Conservation (phyloP, 345 rosid genomes). For the Kernera saxatilis region DNA sequence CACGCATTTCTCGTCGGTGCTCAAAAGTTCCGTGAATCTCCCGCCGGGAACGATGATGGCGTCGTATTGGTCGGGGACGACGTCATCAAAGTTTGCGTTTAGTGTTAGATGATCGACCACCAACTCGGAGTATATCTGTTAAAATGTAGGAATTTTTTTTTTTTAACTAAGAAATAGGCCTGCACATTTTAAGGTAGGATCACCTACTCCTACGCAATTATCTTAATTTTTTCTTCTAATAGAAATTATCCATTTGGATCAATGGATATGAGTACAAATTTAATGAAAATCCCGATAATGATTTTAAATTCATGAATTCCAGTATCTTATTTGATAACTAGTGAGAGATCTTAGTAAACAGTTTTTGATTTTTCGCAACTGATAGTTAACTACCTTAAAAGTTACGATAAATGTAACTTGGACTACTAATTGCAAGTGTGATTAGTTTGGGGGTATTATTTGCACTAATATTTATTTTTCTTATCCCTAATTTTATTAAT, state of each 20-base stretch:
- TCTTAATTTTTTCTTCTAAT: too few species aligned
- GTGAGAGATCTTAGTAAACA: too few species aligned
- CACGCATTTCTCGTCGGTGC: constrained; percentile 36
- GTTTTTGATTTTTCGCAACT: too few species aligned
- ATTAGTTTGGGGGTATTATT: background rate
- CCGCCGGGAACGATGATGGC: constrained; percentile 46
- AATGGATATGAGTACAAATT: too few species aligned
- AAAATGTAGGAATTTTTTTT: background rate
- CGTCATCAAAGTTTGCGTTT: constrained; percentile 39
- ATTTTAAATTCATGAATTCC: background rate
- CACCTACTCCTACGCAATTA: background rate
- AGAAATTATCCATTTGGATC: background rate
- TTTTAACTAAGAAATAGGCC: background rate
- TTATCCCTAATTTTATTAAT: background rate
- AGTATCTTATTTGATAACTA: background rate
- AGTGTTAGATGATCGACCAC: constrained; percentile 41
- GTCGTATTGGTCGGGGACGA: constrained; percentile 36
- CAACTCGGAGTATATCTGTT: constrained; percentile 40
- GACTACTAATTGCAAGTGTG: background rate
- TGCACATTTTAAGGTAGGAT: background rate
- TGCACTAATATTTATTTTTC: background rate
- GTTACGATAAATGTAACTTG: background rate
- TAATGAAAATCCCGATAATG: background rate
- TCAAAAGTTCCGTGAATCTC: constrained; percentile 40
- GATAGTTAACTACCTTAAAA: too few species aligned